Base-by-base conservation (phyloP, 306 rosid genomes). In the Chamaecrista fasciculata region DNA sequence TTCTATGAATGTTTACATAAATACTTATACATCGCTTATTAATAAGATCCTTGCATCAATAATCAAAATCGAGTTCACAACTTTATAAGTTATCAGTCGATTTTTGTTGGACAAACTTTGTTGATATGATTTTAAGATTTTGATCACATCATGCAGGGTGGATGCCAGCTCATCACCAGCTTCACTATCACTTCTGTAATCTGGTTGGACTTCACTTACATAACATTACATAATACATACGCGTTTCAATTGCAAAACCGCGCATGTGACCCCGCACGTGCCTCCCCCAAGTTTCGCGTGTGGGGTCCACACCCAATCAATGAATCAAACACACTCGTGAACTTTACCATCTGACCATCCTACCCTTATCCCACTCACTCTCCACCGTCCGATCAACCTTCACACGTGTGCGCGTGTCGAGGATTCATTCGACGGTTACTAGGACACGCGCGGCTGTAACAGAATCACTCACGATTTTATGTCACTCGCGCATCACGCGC, bases 401-500 rank as follows among this genome's bases (percentile, higher is more conserved):
- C 1, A 44, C 70, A 47, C 51, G 71, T 76, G 79, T 33, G 80
- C 28, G 14, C 9, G 58, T 8, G 37, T 12, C 19, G 48, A 65
- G 53, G 65, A 71, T 71, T 77, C 74, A 87, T 88, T 88, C 85
- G 89, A 74, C 91, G 86, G 77, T 81, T 85, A 85, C 86, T 76
- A 91, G 79, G 85, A 80, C 79, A 34, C 78, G 81, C 50, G 34
- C 69, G 43, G 69, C 14, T 65, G 77, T 48, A 68, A 79, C 67
- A 57, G 66, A 66, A 56, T n/a, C n/a, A 66, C 19, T 62, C 73
- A 34, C 56, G 52, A 9, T 64, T 34, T 52, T 0, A 36, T n/a
- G n/a, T n/a, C n/a, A n/a, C n/a, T n/a, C n/a, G 62, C 75, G 72
- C 78, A 61, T 75, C 74, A 82, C 76, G 71, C 67, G 62, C 6